A percentile compares a stretch with the other conserved stretches of the same genome.
Conservation (phyloP, 164 flowering plant species). For the Euptelea pleiosperma region DNA sequence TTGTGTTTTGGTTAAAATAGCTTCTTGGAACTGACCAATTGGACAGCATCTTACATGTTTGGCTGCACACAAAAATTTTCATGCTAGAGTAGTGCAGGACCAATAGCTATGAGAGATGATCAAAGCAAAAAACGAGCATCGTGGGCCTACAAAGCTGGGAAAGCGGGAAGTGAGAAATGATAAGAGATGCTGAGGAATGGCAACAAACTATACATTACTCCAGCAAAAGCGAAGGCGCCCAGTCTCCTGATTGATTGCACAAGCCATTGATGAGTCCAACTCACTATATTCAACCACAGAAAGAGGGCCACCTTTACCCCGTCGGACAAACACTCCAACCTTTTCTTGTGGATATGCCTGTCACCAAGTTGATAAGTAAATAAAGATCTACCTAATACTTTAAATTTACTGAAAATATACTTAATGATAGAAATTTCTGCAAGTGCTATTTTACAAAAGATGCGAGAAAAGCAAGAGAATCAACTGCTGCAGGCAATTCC, state of each 20-base stretch:
- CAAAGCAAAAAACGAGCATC: too few relatives aligned
- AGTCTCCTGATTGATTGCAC: conserved; percentile 78
- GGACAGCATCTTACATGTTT: too few relatives aligned
- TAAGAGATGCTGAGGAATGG: neutral
- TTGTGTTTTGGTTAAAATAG: too few relatives aligned
- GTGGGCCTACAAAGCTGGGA: too few relatives aligned
- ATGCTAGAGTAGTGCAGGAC: too few relatives aligned
- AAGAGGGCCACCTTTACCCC: conserved; percentile 95
- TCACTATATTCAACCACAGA: conserved; percentile 96
- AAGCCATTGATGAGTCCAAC: conserved; percentile 70
- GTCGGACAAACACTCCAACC: conserved; percentile 93
- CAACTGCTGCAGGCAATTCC: neutral
- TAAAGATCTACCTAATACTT: neutral
- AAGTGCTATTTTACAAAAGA: neutral
- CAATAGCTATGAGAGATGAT: too few relatives aligned
- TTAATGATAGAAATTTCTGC: neutral
- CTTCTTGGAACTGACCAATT: too few relatives aligned
- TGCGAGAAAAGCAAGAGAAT: neutral
- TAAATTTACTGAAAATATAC: neutral
- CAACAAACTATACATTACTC: conserved; percentile 74
- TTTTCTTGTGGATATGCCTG: conserved; percentile 98
- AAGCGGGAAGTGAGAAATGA: too few relatives aligned
- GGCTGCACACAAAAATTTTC: too few relatives aligned
- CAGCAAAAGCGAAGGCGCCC: conserved; percentile 98
- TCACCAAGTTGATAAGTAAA: conserved; percentile 10